phyloP scores from a whole-genome alignment of 441 rosid species.

The Euphorbia celastroides region DNA sequence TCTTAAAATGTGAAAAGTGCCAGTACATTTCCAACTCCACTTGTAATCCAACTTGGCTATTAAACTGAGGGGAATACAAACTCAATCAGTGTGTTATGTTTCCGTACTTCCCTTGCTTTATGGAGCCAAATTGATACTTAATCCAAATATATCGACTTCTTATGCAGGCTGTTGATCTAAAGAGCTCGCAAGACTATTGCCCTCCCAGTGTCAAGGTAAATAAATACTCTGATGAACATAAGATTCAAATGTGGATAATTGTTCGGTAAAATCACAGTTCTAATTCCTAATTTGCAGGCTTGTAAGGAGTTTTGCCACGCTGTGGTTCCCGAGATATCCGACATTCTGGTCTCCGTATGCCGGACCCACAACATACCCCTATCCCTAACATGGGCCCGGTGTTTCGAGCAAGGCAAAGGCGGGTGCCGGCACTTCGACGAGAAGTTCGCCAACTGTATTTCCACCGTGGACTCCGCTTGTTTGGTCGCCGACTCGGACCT shows the following conservation, averaged over 20 bases:
- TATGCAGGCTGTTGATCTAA: slow-evolving; percentile 76
- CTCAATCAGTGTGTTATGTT: neutral
- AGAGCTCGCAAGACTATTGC: slow-evolving; percentile 57
- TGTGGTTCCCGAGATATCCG: slow-evolving; percentile 52
- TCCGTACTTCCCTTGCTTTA: neutral
- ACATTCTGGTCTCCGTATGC: slow-evolving; percentile 59
- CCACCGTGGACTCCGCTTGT: slow-evolving; percentile 76
- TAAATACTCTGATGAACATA: slow-evolving; percentile 12
- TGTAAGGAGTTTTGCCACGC: slow-evolving; percentile 43
- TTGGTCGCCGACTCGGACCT: slow-evolving; percentile 43
- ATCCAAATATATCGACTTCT: slow-evolving; percentile 11
- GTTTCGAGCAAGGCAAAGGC: slow-evolving; percentile 52
- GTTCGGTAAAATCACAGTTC: slow-evolving; percentile 18
- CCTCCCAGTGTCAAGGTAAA: slow-evolving; percentile 52
- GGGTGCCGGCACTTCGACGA: slow-evolving; percentile 68
- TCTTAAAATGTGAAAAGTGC: neutral
- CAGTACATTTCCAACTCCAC: neutral
- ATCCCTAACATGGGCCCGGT: slow-evolving; percentile 87
- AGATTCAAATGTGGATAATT: neutral
- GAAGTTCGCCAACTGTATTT: slow-evolving; percentile 49
- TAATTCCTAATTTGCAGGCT: slow-evolving; percentile 42
- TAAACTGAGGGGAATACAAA: neutral
- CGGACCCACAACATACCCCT: slow-evolving; percentile 48
- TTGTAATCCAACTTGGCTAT: neutral
- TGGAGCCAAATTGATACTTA: neutral